phyloP scores from a whole-genome alignment of 345 rosid species.

The Conringia planisiliqua region DNA sequence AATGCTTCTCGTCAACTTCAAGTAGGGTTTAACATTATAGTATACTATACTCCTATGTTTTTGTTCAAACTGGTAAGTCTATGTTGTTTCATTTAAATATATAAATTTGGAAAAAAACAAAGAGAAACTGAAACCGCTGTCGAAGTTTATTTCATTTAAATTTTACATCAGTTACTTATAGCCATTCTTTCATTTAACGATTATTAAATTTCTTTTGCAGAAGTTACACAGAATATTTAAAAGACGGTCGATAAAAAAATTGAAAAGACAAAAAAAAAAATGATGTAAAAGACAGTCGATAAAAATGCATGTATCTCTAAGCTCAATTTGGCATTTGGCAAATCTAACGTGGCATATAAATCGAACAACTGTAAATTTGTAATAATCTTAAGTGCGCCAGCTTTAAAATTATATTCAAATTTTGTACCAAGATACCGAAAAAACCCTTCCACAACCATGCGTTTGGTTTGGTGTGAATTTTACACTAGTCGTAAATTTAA shows the following conservation, averaged over 20 bases:
- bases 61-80: neutral
- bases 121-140: too few relatives aligned
- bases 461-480: neutral
- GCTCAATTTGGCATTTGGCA: neutral
- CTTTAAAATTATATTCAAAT: constrained; percentile 19
- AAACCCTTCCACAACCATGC: neutral
- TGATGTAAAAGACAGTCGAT: neutral
- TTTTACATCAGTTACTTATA: too few relatives aligned
- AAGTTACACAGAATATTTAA: neutral
- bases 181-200: neutral
- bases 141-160: too few relatives aligned
- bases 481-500: neutral
- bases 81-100: neutral
- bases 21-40: neutral
- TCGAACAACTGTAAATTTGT: neutral
- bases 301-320: constrained; percentile 2
- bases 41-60: neutral
- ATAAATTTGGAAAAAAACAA: neutral
- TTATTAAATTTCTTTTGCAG: neutral
- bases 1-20: constrained; percentile 24
- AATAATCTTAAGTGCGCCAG: constrained; percentile 5
- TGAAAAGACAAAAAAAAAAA: too few relatives aligned
- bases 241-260: too few relatives aligned
- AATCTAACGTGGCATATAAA: neutral
- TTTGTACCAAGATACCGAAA: constrained; percentile 19